Evolutionary conservation across 2,329 filamentous ascomycete genomes (phyloP).

Genomic region (Fusarium mundagurra): DNA sequence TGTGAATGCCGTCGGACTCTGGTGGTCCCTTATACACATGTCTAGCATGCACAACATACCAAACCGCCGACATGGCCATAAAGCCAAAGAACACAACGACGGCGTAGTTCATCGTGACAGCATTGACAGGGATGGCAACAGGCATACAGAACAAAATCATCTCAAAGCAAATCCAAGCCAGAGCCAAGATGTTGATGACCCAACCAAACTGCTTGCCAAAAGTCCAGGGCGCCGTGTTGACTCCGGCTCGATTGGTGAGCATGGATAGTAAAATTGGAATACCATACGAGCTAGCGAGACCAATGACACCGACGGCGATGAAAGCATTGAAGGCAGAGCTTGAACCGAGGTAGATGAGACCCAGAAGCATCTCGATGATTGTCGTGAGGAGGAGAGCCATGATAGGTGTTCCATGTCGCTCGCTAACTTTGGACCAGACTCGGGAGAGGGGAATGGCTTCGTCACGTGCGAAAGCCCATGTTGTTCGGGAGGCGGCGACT

Average conservation of each 20-base stretch:
- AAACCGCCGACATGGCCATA: slow-evolving; percentile 65
- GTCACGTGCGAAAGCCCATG: slow-evolving; percentile 79
- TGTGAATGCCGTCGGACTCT: slow-evolving; percentile 32
- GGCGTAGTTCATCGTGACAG: slow-evolving; percentile 72
- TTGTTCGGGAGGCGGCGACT: slow-evolving; percentile 78
- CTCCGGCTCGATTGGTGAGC: slow-evolving; percentile 68
- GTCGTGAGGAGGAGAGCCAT: slow-evolving; percentile 75
- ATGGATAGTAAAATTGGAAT: slow-evolving; percentile 78
- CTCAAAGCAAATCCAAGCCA: slow-evolving; percentile 75
- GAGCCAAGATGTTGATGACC: slow-evolving; percentile 71
- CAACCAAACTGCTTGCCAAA: slow-evolving; percentile 72
- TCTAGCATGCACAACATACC: slow-evolving; percentile 67
- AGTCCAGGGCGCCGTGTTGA: slow-evolving; percentile 72
- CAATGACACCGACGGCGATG: slow-evolving; percentile 82
- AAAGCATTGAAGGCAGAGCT: slow-evolving; percentile 81
- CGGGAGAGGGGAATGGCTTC: slow-evolving; percentile 76
- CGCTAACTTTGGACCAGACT: slow-evolving; percentile 73
- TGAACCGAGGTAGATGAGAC: slow-evolving; percentile 82
- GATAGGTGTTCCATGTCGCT: slow-evolving; percentile 73
- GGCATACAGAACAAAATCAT: slow-evolving; percentile 84
- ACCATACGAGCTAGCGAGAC: slow-evolving; percentile 78
- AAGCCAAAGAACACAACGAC: slow-evolving; percentile 74
- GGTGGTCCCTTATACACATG: slow-evolving; percentile 41
- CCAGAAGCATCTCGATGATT: slow-evolving; percentile 74
- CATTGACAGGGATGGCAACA: slow-evolving; percentile 65